Conservation (phyloP, 2,329 filamentous ascomycete genomes). For the Ceratocystis smalleyi region DNA sequence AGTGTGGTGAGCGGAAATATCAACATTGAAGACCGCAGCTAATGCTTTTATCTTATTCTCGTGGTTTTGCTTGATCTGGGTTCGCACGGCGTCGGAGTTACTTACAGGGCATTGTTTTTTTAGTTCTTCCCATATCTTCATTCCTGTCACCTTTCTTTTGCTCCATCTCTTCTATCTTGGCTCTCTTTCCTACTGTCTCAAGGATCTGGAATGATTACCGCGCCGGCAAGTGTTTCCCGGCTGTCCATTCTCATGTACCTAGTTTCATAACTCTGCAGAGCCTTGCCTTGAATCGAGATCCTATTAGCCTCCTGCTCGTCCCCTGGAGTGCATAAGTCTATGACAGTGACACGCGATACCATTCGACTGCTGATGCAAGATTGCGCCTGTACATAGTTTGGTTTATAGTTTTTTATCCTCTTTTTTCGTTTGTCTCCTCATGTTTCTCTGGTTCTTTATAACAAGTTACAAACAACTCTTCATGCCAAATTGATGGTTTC, state of each 20-base stretch:
- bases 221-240: not conserved
- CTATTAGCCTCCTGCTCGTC: not conserved
- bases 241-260: not conserved
- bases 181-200: not conserved
- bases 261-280: not conserved
- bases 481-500: not conserved
- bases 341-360: not conserved
- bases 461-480: not conserved
- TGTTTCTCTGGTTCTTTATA: not conserved
- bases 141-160: conserved; percentile 10
- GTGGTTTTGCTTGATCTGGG: conserved; percentile 14
- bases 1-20: not conserved
- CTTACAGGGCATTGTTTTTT: conserved; percentile 16
- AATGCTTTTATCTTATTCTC: conserved; percentile 15
- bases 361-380: not conserved
- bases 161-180: conserved; percentile 2
- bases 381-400: conserved; percentile 2
- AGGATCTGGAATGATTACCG: not conserved
- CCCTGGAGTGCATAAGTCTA: not conserved
- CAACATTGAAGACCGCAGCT: conserved; percentile 11
- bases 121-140: conserved; percentile 6
- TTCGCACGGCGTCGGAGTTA: conserved; percentile 18
- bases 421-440: conserved; percentile 1
- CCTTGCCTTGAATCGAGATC: conserved; percentile 1
- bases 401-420: not conserved